Percentiles rank a stretch among this genome's conserved stretches.
Conservation (phyloP, 768 basidiomycete genomes). For the Rhizopogon vesiculosus region DNA sequence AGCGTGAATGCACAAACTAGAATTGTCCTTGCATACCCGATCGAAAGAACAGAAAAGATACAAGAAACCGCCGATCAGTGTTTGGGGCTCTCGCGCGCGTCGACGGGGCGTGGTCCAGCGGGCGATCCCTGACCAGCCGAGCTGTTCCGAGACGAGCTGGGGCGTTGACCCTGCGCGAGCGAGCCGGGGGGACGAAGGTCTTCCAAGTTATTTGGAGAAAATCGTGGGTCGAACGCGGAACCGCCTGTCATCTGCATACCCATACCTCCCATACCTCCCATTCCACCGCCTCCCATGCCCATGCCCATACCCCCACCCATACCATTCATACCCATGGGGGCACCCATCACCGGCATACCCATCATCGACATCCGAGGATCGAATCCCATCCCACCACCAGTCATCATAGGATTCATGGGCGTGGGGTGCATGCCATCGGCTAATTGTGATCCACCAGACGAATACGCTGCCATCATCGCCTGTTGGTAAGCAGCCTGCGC, state of each 20-base stretch:
- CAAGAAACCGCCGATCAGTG: slow-evolving; percentile 7
- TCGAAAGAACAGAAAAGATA: neutral
- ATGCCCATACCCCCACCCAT: slow-evolving; percentile 48
- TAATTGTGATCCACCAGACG: slow-evolving; percentile 71
- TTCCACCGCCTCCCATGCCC: slow-evolving; percentile 21
- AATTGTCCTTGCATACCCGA: neutral
- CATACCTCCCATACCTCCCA: slow-evolving; percentile 31
- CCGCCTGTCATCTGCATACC: slow-evolving; percentile 62
- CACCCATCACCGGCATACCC: slow-evolving; percentile 67
- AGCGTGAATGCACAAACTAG: neutral
- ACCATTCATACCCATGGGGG: slow-evolving; percentile 29
- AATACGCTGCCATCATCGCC: slow-evolving; percentile 75
- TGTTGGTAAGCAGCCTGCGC: slow-evolving; percentile 83
- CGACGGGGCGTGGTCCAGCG: slow-evolving; percentile 28
- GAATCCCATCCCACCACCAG: slow-evolving; percentile 48
- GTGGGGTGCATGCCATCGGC: slow-evolving; percentile 42
- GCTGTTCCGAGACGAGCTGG: slow-evolving; percentile 40
- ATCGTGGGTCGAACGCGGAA: slow-evolving; percentile 55
- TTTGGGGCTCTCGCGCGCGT: slow-evolving; percentile 24
- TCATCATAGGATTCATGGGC: slow-evolving; percentile 53
- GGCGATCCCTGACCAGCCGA: slow-evolving; percentile 57
- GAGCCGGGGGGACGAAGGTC: slow-evolving; percentile 24
- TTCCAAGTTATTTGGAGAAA: slow-evolving; percentile 34
- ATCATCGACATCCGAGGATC: slow-evolving; percentile 85
- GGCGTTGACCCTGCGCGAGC: slow-evolving; percentile 22